Evolutionary conservation across 331 rosid genomes (phyloP).

Genomic region (Malus hybrid): DNA sequence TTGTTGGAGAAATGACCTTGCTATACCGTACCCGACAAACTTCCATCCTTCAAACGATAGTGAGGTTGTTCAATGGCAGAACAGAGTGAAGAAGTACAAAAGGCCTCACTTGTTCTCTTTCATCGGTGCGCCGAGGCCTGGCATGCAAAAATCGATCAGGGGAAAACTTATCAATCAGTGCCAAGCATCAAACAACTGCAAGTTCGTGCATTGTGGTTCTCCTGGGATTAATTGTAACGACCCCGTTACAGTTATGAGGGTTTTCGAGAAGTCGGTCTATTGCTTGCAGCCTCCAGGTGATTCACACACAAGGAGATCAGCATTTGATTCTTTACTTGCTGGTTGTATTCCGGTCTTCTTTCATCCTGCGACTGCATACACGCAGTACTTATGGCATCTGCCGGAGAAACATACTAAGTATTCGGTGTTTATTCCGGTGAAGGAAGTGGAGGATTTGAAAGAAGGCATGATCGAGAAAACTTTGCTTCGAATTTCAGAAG

Average conservation of each 20-base stretch:
- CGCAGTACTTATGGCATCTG: constrained; percentile 59
- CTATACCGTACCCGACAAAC: constrained; percentile 75
- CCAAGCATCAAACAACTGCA: constrained; percentile 30
- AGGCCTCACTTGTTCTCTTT: constrained; percentile 50
- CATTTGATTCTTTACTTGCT: constrained; percentile 63
- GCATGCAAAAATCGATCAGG: constrained; percentile 36
- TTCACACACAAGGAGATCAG: constrained; percentile 71
- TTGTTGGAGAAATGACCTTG: constrained; percentile 72
- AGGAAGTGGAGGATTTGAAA: constrained; percentile 41
- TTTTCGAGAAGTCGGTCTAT: constrained; percentile 44
- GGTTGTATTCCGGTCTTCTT: constrained; percentile 88
- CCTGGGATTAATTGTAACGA: constrained; percentile 44
- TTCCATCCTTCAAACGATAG: constrained; percentile 46
- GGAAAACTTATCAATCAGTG: constrained; percentile 53
- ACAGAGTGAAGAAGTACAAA: constrained; percentile 21
- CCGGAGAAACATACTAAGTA: constrained; percentile 43
- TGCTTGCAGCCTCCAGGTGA: constrained; percentile 81
- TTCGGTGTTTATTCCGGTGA: constrained; percentile 65
- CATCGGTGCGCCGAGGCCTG: constrained; percentile 72
- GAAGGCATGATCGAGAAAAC: constrained; percentile 35
- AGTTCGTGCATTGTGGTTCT: constrained; percentile 51
- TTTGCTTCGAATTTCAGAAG: constrained; percentile 34
- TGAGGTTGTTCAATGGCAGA: constrained; percentile 48
- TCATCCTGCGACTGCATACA: constrained; percentile 70
- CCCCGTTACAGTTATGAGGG: constrained; percentile 43